A percentile compares a stretch with the other conserved stretches of the same genome.
phyloP scores from a whole-genome alignment of 306 rosid genomes.

The Arachis stenosperma region DNA sequence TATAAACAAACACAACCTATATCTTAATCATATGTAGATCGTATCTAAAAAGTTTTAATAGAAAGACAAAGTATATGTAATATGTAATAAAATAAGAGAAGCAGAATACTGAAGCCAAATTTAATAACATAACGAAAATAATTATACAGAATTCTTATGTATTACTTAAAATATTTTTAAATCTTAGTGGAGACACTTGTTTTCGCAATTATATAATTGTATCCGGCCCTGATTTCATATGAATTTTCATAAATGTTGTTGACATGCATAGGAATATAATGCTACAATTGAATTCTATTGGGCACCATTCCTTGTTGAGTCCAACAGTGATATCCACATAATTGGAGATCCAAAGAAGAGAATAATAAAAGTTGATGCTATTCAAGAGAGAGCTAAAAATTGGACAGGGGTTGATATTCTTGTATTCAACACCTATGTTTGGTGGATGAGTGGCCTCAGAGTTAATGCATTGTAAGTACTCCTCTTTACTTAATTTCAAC shows the following conservation, averaged over 20 bases:
- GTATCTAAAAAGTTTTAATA: too few relatives aligned
- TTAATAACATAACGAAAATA: too few relatives aligned
- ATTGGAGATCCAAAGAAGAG: constrained; percentile 83
- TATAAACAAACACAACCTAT: too few relatives aligned
- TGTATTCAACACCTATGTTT: constrained; percentile 84
- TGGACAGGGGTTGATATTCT: constrained; percentile 87
- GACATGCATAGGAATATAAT: constrained; percentile 61
- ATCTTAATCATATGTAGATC: too few relatives aligned
- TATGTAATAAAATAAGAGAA: too few relatives aligned
- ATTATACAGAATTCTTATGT: too few relatives aligned
- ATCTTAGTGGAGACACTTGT: too few relatives aligned
- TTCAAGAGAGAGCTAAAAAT: constrained; percentile 69
- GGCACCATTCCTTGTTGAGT: constrained; percentile 95
- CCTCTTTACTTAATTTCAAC: constrained; percentile 9
- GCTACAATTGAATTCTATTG: constrained; percentile 90
- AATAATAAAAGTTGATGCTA: constrained; percentile 80
- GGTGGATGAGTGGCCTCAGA: constrained; percentile 94
- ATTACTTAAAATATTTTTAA: too few relatives aligned
- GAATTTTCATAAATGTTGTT: not conserved
- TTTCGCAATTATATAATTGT: too few relatives aligned
- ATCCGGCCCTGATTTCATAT: too few relatives aligned
- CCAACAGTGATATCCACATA: constrained; percentile 75
- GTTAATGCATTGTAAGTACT: constrained; percentile 70
- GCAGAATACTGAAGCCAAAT: too few relatives aligned
- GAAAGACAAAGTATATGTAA: too few relatives aligned